phyloP scores from a whole-genome alignment of 306 rosid genomes.

The Quercus robur region DNA sequence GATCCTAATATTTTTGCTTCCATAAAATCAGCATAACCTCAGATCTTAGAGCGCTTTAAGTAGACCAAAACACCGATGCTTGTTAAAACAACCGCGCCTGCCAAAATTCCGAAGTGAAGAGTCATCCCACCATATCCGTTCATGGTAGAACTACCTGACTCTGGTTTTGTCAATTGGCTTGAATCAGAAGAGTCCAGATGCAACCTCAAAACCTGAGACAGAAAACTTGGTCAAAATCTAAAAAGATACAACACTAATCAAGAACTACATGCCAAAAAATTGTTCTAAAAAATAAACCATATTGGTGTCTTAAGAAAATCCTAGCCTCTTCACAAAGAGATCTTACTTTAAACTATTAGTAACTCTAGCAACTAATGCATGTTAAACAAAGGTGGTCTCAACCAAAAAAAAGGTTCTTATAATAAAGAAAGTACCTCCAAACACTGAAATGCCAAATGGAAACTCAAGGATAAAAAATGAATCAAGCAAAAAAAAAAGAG shows the following conservation, averaged over 20 bases:
- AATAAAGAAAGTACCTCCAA: background rate
- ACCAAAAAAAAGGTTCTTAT: background rate
- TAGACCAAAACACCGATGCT: slow-evolving; percentile 58
- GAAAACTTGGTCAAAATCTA: background rate
- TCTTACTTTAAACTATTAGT: background rate
- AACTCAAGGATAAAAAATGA: background rate
- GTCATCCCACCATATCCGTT: slow-evolving; percentile 30
- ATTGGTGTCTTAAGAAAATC: background rate
- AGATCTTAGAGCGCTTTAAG: slow-evolving; percentile 61
- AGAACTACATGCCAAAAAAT: background rate
- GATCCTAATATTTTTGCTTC: background rate
- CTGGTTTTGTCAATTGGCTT: slow-evolving; percentile 13
- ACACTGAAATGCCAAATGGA: background rate
- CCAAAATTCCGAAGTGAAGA: slow-evolving; percentile 43
- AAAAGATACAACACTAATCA: background rate
- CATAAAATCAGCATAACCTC: slow-evolving; percentile 11
- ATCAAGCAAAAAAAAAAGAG: background rate
- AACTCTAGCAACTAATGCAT: background rate
- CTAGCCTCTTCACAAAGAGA: background rate
- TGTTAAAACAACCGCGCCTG: slow-evolving; percentile 56
- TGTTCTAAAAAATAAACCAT: background rate
- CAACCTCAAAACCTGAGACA: slow-evolving; percentile 69
- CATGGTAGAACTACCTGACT: slow-evolving; percentile 15
- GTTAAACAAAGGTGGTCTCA: background rate
- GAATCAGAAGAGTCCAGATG: slow-evolving; percentile 63